Conservation (phyloP, 2,329 filamentous ascomycete genomes). For the Fusarium pseudograminearum region DNA sequence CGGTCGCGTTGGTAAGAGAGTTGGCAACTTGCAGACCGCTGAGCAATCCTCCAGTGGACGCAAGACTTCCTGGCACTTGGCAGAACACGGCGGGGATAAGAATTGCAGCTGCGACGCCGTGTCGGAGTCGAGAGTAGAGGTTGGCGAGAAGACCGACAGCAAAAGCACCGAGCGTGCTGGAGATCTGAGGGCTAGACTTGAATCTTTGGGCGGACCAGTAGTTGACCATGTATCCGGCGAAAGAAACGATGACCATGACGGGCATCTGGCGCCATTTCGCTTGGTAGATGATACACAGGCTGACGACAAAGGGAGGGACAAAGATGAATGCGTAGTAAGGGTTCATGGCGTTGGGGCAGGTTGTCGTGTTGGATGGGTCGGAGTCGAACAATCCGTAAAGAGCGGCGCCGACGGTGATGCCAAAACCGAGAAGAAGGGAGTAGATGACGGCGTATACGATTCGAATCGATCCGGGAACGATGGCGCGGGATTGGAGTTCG, state of each 20-base stretch:
- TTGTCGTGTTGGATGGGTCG: conserved; percentile 60
- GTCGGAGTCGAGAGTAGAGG: conserved; percentile 72
- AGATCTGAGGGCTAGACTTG: conserved; percentile 76
- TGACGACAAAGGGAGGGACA: conserved; percentile 78
- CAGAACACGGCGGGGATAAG: conserved; percentile 63
- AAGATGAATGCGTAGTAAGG: conserved; percentile 72
- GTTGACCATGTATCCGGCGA: conserved; percentile 80
- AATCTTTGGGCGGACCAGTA: conserved; percentile 77
- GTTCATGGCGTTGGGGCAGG: conserved; percentile 59
- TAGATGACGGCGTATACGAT: conserved; percentile 82
- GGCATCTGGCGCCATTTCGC: conserved; percentile 85
- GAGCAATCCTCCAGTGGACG: conserved; percentile 60
- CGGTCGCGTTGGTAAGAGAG: conserved; percentile 55
- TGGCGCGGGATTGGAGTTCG: conserved; percentile 76
- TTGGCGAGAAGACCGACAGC: conserved; percentile 83
- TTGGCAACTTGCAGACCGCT: conserved; percentile 61
- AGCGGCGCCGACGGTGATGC: conserved; percentile 74
- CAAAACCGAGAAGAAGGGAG: conserved; percentile 78
- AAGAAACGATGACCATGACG: conserved; percentile 79
- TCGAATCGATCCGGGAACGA: conserved; percentile 77
- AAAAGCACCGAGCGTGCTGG: conserved; percentile 81
- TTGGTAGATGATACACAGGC: conserved; percentile 81
- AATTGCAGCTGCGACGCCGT: conserved; percentile 63
- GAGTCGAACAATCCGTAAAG: conserved; percentile 72
- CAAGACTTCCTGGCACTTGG: conserved; percentile 62